Evolutionary conservation across 768 basidiomycete species (phyloP).

Genomic region (Zangia roseola): DNA sequence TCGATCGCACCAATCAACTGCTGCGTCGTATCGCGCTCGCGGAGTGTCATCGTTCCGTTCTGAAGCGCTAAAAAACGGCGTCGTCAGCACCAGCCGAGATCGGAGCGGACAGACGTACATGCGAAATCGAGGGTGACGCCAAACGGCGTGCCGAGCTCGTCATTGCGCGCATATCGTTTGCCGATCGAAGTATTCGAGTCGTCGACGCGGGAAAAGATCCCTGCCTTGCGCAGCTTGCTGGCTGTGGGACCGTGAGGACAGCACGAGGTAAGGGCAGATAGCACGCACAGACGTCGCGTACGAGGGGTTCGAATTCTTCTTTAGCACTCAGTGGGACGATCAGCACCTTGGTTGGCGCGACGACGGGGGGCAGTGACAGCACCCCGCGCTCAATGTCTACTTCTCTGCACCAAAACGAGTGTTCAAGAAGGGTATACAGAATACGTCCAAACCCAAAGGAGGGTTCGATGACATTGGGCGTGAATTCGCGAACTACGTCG

Average conservation of each 20-base stretch:
- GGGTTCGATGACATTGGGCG: slow-evolving; percentile 97
- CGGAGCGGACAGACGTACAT: slow-evolving; percentile 36
- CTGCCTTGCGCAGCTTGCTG: slow-evolving; percentile 79
- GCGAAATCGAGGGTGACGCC: slow-evolving; percentile 97
- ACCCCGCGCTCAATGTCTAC: slow-evolving; percentile 89
- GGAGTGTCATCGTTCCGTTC: slow-evolving; percentile 91
- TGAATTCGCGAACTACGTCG: slow-evolving; percentile 84
- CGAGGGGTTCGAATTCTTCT: slow-evolving; percentile 79
- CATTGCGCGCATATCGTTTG: slow-evolving; percentile 95
- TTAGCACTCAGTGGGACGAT: slow-evolving; percentile 92
- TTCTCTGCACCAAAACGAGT: slow-evolving; percentile 93
- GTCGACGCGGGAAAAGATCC: slow-evolving; percentile 91
- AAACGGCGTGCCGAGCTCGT: slow-evolving; percentile 97
- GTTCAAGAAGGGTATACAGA: slow-evolving; percentile 90
- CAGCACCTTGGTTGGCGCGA: slow-evolving; percentile 95
- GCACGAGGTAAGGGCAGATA: rapidly evolving
- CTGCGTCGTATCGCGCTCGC: slow-evolving; percentile 92
- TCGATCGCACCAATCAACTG: slow-evolving; percentile 91
- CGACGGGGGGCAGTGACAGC: slow-evolving; percentile 82
- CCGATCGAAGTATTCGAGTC: slow-evolving; percentile 95
- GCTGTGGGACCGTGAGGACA: slow-evolving; percentile 46
- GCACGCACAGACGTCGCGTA: slow-evolving; percentile 86
- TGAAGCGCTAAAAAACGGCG: slow-evolving; percentile 52
- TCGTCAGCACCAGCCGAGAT: background rate
- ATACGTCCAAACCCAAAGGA: slow-evolving; percentile 98